Percentiles rank a stretch among this genome's conserved stretches.
phyloP scores from a whole-genome alignment of 768 basidiomycete species.

The Tricholoma bakamatsutake region DNA sequence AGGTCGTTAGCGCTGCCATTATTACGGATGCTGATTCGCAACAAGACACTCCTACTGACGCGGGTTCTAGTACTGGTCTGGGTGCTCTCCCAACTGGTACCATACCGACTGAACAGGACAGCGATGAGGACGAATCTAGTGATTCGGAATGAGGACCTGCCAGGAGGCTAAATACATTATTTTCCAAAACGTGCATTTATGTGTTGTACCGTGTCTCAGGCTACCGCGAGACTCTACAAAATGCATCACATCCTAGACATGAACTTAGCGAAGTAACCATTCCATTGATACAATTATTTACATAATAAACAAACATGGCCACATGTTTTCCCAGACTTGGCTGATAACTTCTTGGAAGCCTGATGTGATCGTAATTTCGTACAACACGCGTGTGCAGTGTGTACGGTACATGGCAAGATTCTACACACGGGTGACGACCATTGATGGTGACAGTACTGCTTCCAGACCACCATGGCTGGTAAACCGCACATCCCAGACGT shows the following conservation, averaged over 20 bases:
- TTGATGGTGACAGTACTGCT: conserved; percentile 1
- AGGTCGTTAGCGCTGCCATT: conserved; percentile 46
- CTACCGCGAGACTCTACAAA: neutral
- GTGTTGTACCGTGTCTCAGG: neutral
- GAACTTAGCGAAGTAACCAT: no score
- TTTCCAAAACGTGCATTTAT: neutral
- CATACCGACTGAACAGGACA: conserved; percentile 7
- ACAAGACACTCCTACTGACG: conserved; percentile 10
- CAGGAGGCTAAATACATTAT: neutral
- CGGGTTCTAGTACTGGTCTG: conserved; percentile 28
- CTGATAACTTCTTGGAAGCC: neutral
- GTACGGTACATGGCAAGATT: neutral
- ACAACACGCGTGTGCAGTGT: conserved; percentile 11
- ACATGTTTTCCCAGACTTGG: no score
- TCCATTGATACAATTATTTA: no score
- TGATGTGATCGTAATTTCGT: neutral
- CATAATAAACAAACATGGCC: no score
- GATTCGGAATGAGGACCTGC: conserved; percentile 8
- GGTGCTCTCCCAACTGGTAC: conserved; percentile 16
- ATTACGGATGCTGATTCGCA: conserved; percentile 30
- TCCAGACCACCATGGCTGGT: conserved; percentile 18
- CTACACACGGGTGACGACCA: neutral
- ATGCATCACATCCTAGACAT: neutral
- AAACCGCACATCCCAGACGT: conserved; percentile 9
- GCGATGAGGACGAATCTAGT: conserved; percentile 11